Evolutionary conservation across 2,329 filamentous ascomycete genomes (phyloP).

Genomic region (Teratosphaeria viscida): DNA sequence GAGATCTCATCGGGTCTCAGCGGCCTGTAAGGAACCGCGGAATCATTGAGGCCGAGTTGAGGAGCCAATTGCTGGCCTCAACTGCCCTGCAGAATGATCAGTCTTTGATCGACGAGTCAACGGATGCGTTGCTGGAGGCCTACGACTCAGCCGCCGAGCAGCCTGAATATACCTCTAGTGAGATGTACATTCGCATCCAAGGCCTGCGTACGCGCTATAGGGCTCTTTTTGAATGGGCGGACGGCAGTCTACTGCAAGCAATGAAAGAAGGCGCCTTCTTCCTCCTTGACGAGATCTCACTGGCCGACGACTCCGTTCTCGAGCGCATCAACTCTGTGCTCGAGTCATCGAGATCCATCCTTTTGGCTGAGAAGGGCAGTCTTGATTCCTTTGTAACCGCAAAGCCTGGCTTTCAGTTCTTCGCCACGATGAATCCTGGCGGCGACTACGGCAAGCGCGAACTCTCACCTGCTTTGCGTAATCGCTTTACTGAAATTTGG

Average conservation of each 20-base stretch:
- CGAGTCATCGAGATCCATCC: constrained; percentile 72
- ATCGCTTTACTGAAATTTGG: constrained; percentile 98
- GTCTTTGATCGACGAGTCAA: constrained; percentile 17
- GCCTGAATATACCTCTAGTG: constrained; percentile 5
- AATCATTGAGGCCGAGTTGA: constrained; percentile 56
- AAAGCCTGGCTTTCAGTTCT: constrained; percentile 75
- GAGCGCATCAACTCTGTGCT: constrained; percentile 94
- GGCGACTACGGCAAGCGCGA: constrained; percentile 98
- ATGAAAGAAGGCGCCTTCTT: constrained; percentile 89
- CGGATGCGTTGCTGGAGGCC: constrained; percentile 47
- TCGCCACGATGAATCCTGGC: constrained; percentile 98
- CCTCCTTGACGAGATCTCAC: constrained; percentile 90
- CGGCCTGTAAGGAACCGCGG: constrained; percentile 79
- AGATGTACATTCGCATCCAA: constrained; percentile 27
- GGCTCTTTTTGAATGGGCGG: constrained; percentile 90
- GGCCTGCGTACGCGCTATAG: constrained; percentile 54
- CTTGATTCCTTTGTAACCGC: constrained; percentile 71
- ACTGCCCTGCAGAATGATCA: constrained; percentile 16
- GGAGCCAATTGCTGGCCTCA: constrained; percentile 46
- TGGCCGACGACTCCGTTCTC: constrained; percentile 93
- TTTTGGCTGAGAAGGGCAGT: constrained; percentile 88
- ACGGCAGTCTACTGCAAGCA: constrained; percentile 84
- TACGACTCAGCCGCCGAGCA: constrained; percentile 39
- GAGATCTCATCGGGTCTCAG: constrained; percentile 92
- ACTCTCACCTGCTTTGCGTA: constrained; percentile 84